phyloP scores from a whole-genome alignment of 345 rosid species.

The Psidium guajava region DNA sequence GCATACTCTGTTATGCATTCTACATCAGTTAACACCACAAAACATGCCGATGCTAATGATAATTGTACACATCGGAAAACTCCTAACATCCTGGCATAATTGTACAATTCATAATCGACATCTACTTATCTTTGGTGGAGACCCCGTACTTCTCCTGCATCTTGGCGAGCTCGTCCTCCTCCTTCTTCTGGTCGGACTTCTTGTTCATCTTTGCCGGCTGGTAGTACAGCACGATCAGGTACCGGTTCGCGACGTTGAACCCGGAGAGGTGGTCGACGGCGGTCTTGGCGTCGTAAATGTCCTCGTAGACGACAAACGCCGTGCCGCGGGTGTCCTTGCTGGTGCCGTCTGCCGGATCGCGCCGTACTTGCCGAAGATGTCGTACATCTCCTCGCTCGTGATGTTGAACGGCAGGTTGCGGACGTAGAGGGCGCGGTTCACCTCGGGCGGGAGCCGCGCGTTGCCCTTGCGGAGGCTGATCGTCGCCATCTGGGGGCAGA shows the following conservation, averaged over 20 bases:
- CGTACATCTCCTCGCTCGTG: slow-evolving; percentile 99
- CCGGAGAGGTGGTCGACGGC: slow-evolving; percentile 98
- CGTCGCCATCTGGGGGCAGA: slow-evolving; percentile 34
- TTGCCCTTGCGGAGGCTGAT: slow-evolving; percentile 75
- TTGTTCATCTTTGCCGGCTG: slow-evolving; percentile 94
- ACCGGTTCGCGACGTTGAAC: slow-evolving; percentile 92
- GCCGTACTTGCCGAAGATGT: slow-evolving; percentile 94
- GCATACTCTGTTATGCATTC: neutral
- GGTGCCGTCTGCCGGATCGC: slow-evolving; percentile 91
- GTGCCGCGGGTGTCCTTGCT: slow-evolving; percentile 90
- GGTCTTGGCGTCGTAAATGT: slow-evolving; percentile 92
- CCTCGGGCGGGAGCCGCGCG: slow-evolving; percentile 93
- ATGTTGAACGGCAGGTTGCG: slow-evolving; percentile 98
- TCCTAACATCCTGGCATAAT: neutral
- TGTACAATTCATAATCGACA: neutral
- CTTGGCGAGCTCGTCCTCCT: slow-evolving; percentile 70
- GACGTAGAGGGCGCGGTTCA: slow-evolving; percentile 84
- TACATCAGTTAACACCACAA: neutral
- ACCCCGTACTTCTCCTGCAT: slow-evolving; percentile 93
- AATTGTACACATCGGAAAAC: neutral
- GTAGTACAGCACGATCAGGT: slow-evolving; percentile 78
- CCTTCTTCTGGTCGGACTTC: slow-evolving; percentile 91
- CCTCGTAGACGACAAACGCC: slow-evolving; percentile 93
- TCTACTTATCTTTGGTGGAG: slow-evolving; percentile 72
- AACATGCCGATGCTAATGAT: neutral